phyloP scores from a whole-genome alignment of 78 protist genomes.

The Dictyostelium firmibasis region DNA sequence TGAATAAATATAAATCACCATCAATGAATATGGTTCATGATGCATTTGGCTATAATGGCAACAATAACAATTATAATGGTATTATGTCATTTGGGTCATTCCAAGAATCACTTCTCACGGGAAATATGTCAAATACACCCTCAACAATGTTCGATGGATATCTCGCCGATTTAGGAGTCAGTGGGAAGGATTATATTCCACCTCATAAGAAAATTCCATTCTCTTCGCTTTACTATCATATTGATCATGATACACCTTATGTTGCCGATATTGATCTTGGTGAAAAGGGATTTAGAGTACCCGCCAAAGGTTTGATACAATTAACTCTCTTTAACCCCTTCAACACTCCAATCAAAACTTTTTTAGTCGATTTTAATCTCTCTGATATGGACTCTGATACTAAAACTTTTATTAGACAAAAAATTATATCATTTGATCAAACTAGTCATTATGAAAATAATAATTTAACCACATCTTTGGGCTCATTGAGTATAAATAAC shows the following conservation, averaged over 20 bases:
- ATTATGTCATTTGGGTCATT: slow-evolving; percentile 58
- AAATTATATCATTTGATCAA: slow-evolving; percentile 41
- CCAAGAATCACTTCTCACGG: slow-evolving; percentile 57
- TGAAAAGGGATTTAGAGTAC: slow-evolving; percentile 48
- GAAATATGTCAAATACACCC: slow-evolving; percentile 74
- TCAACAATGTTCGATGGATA: slow-evolving; percentile 66
- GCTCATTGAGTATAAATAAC: neutral
- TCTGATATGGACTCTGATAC: slow-evolving; percentile 47
- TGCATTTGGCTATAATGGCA: neutral
- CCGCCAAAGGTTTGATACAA: slow-evolving; percentile 56
- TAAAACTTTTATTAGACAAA: slow-evolving; percentile 67
- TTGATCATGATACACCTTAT: slow-evolving; percentile 69
- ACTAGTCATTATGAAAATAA: neutral
- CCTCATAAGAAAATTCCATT: slow-evolving; percentile 72
- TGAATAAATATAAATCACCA: neutral
- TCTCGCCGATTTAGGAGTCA: slow-evolving; percentile 42
- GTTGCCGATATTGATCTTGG: slow-evolving; percentile 57
- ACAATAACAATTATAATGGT: neutral
- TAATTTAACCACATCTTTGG: neutral
- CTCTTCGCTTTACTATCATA: slow-evolving; percentile 56
- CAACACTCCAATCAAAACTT: slow-evolving; percentile 59
- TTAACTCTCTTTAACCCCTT: slow-evolving; percentile 57
- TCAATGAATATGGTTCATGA: neutral
- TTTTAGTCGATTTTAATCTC: slow-evolving; percentile 40
- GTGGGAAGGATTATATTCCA: slow-evolving; percentile 70